Evolutionary conservation across 768 basidiomycete species (phyloP), one percentile per base, ranked within the genome.

Genomic region (Serendipita indica): DNA sequence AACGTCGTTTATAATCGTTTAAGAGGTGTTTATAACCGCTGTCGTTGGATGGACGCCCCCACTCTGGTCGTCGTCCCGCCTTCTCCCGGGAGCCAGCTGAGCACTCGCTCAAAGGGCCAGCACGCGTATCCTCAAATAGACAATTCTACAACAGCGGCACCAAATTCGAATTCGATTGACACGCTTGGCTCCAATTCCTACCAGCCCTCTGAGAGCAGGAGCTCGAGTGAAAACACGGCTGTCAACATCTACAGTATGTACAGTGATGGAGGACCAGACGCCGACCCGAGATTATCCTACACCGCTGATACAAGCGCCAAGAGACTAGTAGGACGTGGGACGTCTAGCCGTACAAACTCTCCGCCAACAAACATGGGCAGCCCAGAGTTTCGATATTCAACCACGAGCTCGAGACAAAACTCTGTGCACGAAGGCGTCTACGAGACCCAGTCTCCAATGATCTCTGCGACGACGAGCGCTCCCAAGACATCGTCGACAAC

Each of bases 201-300:
- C 54, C 65, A 67, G 6, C 63, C 63, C 20, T 72, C 73, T 56
- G 72, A 71, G 64, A 76, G 74, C 18, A 77, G 81, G 60, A 73
- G 72, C 59, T 82, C 83, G 0, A 80, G 84, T 12, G 86, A 86
- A 64, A 80, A 83, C 52, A 80, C 86, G 12, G 85, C 89, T 66
- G 80, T 84, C 67, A 82, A 84, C 57, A 89, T 90, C 59, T 90
- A 88, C 68, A 87, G 84, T 52, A 89, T 89, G 87, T 90, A 90
- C 45, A 25, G 45, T 46, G 82, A 83, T 67, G 79, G 81, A 60
- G 66, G 67, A 58, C 62, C 67, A 63, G 70, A 71, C 57, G 68
- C 72, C 57, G 77, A 77, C 72, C 81, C 78, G 76, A 66, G 72
- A 67, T 71, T 60, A 45, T 49, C 59, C 22, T 56, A 41, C 60